These are phyloP conservation scores for Alloteropsis angusta DNA, from an alignment of 202 grass and related monocot species.

Conservation along the genomic window DNA sequence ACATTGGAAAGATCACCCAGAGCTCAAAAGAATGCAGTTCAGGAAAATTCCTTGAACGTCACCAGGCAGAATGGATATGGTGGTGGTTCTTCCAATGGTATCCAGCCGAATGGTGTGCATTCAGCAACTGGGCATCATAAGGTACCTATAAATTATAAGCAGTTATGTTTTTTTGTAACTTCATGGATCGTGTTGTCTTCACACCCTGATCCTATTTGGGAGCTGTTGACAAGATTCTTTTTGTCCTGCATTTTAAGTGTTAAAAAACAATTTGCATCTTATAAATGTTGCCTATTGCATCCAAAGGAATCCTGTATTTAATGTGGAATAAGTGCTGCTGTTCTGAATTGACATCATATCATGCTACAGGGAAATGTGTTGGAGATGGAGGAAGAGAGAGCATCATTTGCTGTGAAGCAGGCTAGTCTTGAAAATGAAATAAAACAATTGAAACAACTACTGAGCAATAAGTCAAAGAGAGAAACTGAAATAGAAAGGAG, in stretches of 20 bases:
- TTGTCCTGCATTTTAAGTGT: neutral
- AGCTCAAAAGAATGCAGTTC: constrained; percentile 37
- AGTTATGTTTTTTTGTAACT: constrained; percentile 6
- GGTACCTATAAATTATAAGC: constrained; percentile 26
- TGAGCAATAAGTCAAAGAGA: constrained; percentile 25
- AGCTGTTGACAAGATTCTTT: neutral
- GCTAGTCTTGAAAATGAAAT: constrained; percentile 71
- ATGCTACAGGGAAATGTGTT: constrained; percentile 46
- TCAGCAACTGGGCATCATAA: constrained; percentile 30
- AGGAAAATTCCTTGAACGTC: constrained; percentile 40
- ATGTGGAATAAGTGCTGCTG: neutral
- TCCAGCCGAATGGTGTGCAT: constrained; percentile 37
- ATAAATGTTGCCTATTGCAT: neutral
- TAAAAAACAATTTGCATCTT: neutral
- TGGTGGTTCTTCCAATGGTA: constrained; percentile 42
- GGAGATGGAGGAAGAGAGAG: constrained; percentile 35
- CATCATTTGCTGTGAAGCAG: constrained; percentile 29
- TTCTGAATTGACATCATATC: constrained; percentile 27
- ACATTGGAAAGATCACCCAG: constrained; percentile 38
- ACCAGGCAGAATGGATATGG: constrained; percentile 40
- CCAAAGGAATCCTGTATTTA: neutral
- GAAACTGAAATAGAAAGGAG: constrained; percentile 45
- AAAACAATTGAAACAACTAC: constrained; percentile 19
- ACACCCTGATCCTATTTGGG: neutral
- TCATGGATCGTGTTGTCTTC: neutral